Evolutionary conservation across 768 basidiomycete genomes (phyloP).

Genomic region (Auricularia heimuer): DNA sequence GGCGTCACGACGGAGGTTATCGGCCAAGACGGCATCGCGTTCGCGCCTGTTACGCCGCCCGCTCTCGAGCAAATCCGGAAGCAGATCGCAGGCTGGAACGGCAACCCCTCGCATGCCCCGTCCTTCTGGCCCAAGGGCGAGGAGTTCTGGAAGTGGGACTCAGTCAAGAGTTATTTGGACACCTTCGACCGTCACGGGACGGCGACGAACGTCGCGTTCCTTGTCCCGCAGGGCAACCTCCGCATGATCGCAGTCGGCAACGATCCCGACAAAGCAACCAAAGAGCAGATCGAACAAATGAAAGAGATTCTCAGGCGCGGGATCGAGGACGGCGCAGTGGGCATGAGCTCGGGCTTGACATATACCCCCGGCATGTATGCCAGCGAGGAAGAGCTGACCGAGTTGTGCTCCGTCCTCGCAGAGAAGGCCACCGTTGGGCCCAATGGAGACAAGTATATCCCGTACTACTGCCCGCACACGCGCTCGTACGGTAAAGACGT

Average conservation of each 20-base stretch:
- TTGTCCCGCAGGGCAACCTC: constrained; percentile 23
- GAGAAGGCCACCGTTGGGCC: not conserved
- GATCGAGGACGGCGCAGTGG: constrained; percentile 21
- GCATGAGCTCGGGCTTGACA: constrained; percentile 22
- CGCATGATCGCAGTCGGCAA: constrained; percentile 20
- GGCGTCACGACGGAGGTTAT: constrained; percentile 23
- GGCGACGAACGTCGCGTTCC: constrained; percentile 20
- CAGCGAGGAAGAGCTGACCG: constrained; percentile 17
- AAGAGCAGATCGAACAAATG: constrained; percentile 16
- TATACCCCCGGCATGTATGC: constrained; percentile 26
- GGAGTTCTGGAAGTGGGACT: constrained; percentile 20
- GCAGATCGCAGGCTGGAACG: constrained; percentile 25
- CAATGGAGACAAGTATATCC: constrained; percentile 9
- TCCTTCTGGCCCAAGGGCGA: not conserved
- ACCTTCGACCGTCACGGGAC: constrained; percentile 19
- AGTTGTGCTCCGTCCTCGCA: constrained; percentile 14
- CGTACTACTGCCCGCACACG: constrained; percentile 23
- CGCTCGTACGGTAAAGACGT: constrained; percentile 19
- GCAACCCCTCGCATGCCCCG: constrained; percentile 14
- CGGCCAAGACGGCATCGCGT: constrained; percentile 22
- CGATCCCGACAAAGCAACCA: constrained; percentile 13
- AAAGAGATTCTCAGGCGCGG: constrained; percentile 13
- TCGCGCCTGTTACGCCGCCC: constrained; percentile 16
- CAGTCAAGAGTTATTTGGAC: constrained; percentile 17
- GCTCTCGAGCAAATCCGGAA: constrained; percentile 13